Conservation (phyloP, 495 filamentous ascomycete genomes). For the Penicillium egyptiacum region DNA sequence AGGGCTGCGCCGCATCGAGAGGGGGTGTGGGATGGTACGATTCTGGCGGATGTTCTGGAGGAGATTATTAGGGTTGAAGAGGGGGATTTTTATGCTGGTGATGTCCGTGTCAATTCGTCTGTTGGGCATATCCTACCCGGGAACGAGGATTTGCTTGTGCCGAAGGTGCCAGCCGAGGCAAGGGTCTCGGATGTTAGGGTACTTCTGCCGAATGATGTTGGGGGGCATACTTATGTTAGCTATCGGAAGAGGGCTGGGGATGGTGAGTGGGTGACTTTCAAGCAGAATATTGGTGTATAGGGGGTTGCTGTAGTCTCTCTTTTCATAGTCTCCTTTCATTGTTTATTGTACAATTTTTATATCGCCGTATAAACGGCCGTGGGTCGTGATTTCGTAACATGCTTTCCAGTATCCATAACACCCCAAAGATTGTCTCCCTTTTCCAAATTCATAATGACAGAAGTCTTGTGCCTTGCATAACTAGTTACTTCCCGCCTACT, state of each 20-base stretch:
- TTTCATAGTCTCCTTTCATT: not conserved
- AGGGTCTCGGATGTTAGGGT: constrained; percentile 20
- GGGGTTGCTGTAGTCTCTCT: not conserved
- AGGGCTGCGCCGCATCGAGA: constrained; percentile 45
- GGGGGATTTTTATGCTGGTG: constrained; percentile 15
- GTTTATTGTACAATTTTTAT: constrained; percentile 11
- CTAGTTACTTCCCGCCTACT: constrained; percentile 1
- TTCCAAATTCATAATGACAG: constrained; percentile 1
- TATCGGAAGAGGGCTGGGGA: constrained; percentile 11
- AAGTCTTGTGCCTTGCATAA: not conserved
- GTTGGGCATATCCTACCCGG: not conserved
- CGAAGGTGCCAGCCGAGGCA: not conserved
- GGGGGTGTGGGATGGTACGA: constrained; percentile 47
- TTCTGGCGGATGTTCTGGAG: constrained; percentile 20
- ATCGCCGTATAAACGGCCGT: not conserved
- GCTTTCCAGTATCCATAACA: not conserved
- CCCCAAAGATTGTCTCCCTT: not conserved
- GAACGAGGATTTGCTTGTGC: constrained; percentile 5
- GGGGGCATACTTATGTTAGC: constrained; percentile 13
- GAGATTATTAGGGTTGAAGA: constrained; percentile 23
- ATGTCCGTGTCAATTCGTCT: constrained; percentile 8
- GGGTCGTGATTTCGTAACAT: constrained; percentile 13
- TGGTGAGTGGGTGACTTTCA: constrained; percentile 9
- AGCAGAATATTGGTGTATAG: not conserved
- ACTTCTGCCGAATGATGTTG: constrained; percentile 14